These are phyloP conservation scores for Plasmodium yoelii DNA, from an alignment of 169 alveolate genomes.

Conservation along the genomic window DNA sequence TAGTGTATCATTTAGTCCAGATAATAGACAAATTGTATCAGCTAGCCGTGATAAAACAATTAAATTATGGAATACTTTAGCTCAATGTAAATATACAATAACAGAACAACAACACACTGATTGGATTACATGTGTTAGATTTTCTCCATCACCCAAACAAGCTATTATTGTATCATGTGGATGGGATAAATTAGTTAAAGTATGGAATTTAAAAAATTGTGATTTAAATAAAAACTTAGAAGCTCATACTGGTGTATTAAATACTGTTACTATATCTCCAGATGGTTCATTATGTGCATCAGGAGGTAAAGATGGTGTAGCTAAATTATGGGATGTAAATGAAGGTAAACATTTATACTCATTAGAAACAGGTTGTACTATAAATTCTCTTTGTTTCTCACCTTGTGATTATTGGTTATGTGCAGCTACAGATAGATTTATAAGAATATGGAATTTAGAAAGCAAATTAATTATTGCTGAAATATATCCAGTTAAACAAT, in stretches of 20 bases:
- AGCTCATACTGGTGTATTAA: constrained; percentile 97
- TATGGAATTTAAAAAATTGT: constrained; percentile 95
- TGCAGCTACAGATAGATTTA: constrained; percentile 95
- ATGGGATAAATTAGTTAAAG: constrained; percentile 98
- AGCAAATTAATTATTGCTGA: constrained; percentile 94
- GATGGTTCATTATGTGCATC: constrained; percentile 98
- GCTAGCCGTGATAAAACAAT: constrained; percentile 98
- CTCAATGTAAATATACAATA: constrained; percentile 97
- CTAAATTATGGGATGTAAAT: constrained; percentile 96
- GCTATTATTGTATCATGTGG: constrained; percentile 97
- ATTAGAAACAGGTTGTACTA: constrained; percentile 93
- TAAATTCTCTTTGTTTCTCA: constrained; percentile 95
- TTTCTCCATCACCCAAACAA: constrained; percentile 96
- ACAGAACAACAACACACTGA: constrained; percentile 95
- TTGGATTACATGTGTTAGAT: constrained; percentile 98
- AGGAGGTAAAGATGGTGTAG: constrained; percentile 98
- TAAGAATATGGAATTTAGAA: constrained; percentile 96
- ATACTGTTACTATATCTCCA: constrained; percentile 96
- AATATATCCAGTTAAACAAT: constrained; percentile 90
- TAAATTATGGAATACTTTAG: constrained; percentile 98
- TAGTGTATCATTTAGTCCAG: constrained; percentile 98
- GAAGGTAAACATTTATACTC: constrained; percentile 96
- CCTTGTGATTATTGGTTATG: constrained; percentile 97
- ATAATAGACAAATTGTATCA: constrained; percentile 98
- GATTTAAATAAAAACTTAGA: constrained; percentile 93